phyloP scores from a whole-genome alignment of 78 protist genomes.

The Parvularia atlantis region DNA sequence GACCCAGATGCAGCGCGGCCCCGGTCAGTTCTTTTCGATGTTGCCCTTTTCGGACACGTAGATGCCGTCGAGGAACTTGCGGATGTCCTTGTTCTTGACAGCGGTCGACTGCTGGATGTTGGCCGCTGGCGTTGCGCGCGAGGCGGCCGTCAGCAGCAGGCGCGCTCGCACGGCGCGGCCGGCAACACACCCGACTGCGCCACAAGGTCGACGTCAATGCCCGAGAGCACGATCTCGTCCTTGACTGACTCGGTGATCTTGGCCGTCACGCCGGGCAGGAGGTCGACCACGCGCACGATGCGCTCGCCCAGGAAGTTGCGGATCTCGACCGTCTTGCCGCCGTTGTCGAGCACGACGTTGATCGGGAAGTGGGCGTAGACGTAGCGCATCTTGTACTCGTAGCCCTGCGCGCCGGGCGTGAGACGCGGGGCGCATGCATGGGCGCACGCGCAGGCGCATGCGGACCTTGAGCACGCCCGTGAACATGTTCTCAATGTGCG shows the following conservation, averaged over 20 bases:
- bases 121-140: slow-evolving; percentile 56
- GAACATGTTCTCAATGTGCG: slow-evolving; percentile 93
- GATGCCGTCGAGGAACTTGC: slow-evolving; percentile 99
- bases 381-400: slow-evolving; percentile 92
- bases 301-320: slow-evolving; percentile 97
- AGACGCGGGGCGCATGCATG: not conserved
- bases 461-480: slow-evolving; percentile 89
- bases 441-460: not conserved
- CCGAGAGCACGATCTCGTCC: slow-evolving; percentile 89
- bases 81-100: slow-evolving; percentile 91
- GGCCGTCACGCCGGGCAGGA: slow-evolving; percentile 76
- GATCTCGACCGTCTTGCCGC: slow-evolving; percentile 74
- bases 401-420: slow-evolving; percentile 61
- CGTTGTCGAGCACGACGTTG: slow-evolving; percentile 56
- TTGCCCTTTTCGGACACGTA: slow-evolving; percentile 75
- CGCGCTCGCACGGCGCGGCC: not conserved
- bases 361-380: slow-evolving; percentile 99
- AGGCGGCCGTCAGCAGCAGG: not conserved
- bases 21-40: slow-evolving; percentile 27
- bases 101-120: slow-evolving; percentile 50
- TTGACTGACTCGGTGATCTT: slow-evolving; percentile 56
- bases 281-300: slow-evolving; percentile 49
- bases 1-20: too few relatives aligned
- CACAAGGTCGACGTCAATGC: slow-evolving; percentile 89
- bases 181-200: slow-evolving; percentile 57